Base-by-base conservation (phyloP, 129 eudicot species). In the Deinandra increscens region DNA sequence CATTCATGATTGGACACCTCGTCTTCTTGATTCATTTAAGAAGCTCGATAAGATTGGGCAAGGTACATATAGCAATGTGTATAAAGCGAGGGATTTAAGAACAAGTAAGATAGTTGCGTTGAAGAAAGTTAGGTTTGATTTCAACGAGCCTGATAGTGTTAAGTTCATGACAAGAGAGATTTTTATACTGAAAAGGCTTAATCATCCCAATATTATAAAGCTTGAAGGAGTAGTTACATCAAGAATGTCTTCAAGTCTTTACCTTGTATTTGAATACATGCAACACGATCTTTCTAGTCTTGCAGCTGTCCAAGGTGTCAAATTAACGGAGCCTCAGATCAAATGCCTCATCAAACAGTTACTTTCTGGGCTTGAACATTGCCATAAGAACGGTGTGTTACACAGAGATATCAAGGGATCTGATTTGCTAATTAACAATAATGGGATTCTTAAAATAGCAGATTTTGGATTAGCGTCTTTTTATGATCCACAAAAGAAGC, bases 241-340 rank as follows among this genome's bases (percentile, higher is more conserved):
- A 1, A 80, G 96, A 79, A 82, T 91, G 88, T 88, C 97, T 9
- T 81, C 75, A 7, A 91, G 97, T 79, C 86, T 91, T 41, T 88
- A 91, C 73, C 86, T 91, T 4, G 87, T 88, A 22, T 91, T 91
- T 15, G 97, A 91, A 69, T 88, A 88, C 73, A 84, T 88, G 96
- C 96, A 91, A 48, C 97, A 91, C 45, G 97, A 91, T 84, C 97
- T 91, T 62, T 74, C 97, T 48, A 96, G 97, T 56, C 94, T 91
- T 31, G 84, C 94, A 20, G 91, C 97, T 60, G 78, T 70, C 10
- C 93, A 85, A 74, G 83, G 78, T 38, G 77, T 43, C 82, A 85
- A 88, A 68, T 91, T 91, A 61, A 85, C 91, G 0, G 88, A 80
- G 80, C 84, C 96, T 60, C 97, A 91, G 95, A 82, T 88, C 44